Percentiles rank a stretch among this genome's conserved stretches.
phyloP scores from a whole-genome alignment of 2,329 filamentous ascomycete species.

The Stachybotrys chartarum region DNA sequence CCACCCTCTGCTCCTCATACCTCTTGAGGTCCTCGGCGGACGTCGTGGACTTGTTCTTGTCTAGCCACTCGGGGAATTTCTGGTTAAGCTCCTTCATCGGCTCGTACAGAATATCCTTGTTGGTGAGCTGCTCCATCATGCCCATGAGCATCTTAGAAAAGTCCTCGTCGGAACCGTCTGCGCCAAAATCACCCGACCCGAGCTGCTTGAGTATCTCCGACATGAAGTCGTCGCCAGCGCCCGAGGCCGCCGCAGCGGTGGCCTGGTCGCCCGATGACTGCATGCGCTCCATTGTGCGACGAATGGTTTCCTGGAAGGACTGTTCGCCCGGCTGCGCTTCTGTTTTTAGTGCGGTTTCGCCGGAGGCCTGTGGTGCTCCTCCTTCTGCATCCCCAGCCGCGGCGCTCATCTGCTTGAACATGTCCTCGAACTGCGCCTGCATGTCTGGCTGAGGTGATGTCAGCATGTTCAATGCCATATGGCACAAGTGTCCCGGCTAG shows the following conservation, averaged over 20 bases:
- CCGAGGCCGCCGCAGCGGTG: constrained; percentile 65
- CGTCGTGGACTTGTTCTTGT: constrained; percentile 62
- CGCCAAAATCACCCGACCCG: constrained; percentile 49
- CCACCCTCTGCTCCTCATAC: constrained; percentile 70
- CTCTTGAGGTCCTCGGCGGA: constrained; percentile 66
- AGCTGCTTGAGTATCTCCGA: constrained; percentile 91
- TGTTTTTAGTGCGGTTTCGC: constrained; percentile 15
- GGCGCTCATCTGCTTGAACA: constrained; percentile 65
- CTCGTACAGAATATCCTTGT: constrained; percentile 96
- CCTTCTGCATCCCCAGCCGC: constrained; percentile 29
- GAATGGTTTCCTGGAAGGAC: constrained; percentile 86
- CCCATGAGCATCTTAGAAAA: constrained; percentile 92
- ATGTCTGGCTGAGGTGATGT: constrained; percentile 51
- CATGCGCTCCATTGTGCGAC: constrained; percentile 93
- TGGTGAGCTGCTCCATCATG: constrained; percentile 99
- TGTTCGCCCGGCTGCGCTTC: constrained; percentile 45
- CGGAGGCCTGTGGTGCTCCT: constrained; percentile 9
- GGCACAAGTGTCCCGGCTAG: background rate
- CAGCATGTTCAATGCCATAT: background rate
- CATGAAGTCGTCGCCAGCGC: constrained; percentile 69
- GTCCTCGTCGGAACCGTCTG: constrained; percentile 65
- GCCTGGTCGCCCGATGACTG: constrained; percentile 80
- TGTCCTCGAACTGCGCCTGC: constrained; percentile 69
- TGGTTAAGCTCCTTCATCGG: constrained; percentile 95
- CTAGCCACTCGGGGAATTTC: constrained; percentile 88